Conservation (phyloP, 768 basidiomycete genomes). For the Lactifluus echinatus region DNA sequence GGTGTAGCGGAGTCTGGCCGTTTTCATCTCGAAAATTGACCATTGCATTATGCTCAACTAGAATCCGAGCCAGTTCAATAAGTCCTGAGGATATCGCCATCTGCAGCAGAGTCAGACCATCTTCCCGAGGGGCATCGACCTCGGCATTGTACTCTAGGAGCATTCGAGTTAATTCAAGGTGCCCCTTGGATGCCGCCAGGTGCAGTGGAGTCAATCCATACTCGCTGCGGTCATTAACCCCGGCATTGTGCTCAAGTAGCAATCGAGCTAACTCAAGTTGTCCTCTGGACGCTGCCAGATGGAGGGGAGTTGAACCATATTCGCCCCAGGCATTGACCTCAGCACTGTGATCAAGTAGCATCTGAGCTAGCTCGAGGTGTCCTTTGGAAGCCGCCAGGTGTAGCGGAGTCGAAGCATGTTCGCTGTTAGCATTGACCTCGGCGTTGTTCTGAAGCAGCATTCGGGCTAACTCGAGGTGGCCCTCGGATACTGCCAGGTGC, state of each 20-base stretch:
- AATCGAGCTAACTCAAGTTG: background rate
- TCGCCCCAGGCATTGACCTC: background rate
- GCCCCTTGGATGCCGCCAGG: too few relatives aligned
- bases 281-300: background rate
- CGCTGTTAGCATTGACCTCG: background rate
- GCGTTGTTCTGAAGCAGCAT: background rate
- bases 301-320: background rate
- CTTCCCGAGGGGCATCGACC: too few relatives aligned
- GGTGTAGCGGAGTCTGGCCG: too few relatives aligned
- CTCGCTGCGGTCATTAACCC: background rate
- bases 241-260: background rate
- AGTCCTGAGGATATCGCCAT: too few relatives aligned
- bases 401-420: background rate
- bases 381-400: background rate
- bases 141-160: too few relatives aligned
- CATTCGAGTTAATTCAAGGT: too few relatives aligned
- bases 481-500: background rate
- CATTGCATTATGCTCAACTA: too few relatives aligned
- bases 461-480: background rate
- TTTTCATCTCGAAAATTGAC: too few relatives aligned
- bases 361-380: background rate
- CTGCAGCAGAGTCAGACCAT: too few relatives aligned
- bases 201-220: too few relatives aligned
- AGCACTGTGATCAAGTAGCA: background rate
- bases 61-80: too few relatives aligned